Conservation (phyloP, 805 yeast genomes). For the Teunomyces atbi region DNA sequence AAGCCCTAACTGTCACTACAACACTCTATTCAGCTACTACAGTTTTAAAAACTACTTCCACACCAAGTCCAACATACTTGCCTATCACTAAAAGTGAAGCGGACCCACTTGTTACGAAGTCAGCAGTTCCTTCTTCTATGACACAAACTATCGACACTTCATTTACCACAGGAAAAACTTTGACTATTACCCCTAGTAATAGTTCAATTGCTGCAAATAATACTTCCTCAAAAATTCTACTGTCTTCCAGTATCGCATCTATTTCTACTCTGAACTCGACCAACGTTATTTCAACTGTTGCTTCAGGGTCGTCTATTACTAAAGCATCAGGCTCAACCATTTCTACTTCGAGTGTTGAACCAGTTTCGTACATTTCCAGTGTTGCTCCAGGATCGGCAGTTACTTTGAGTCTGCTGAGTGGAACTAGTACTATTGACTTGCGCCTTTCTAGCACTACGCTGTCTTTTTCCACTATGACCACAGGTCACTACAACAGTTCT, state of each 20-base stretch:
- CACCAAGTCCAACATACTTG: constrained; percentile 16
- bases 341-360: background rate
- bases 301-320: background rate
- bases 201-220: background rate
- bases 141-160: constrained; percentile 22
- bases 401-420: background rate
- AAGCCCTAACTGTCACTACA: constrained; percentile 29
- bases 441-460: constrained; percentile 1
- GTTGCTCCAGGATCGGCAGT: background rate
- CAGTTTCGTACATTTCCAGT: background rate
- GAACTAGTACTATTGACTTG: constrained; percentile 7
- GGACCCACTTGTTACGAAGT: constrained; percentile 30
- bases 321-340: background rate
- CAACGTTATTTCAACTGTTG: constrained; percentile 1
- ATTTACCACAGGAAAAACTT: constrained; percentile 16
- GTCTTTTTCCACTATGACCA: background rate
- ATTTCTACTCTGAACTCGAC: too few relatives aligned
- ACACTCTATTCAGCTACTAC: constrained; percentile 26
- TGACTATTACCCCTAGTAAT: background rate
- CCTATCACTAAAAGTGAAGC: constrained; percentile 19
- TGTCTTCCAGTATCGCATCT: too few relatives aligned
- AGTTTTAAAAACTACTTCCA: constrained; percentile 20
- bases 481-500: background rate
- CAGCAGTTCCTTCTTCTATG: constrained; percentile 22
- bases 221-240: background rate